Base-by-base conservation (phyloP, 768 basidiomycete genomes). In the Pilatotrama ljubarskyi region DNA sequence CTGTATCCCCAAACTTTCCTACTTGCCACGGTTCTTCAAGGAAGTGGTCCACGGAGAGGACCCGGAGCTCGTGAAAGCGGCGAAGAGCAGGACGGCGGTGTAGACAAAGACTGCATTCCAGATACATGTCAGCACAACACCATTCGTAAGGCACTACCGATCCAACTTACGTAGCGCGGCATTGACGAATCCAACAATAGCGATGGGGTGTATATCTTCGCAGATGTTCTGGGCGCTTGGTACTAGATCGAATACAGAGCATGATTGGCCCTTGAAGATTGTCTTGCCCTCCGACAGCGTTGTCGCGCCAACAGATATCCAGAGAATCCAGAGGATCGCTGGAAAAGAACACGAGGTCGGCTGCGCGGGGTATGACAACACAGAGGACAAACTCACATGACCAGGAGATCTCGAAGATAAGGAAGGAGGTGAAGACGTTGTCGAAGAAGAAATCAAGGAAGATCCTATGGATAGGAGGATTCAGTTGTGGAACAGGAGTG, bases 311-410 rank as follows among this genome's bases (percentile, higher is more conserved):
- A 51, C 50, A 32, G 51, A 51, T 15, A 58, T 51, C 50, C 49
- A 58, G 11, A 58, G 36, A 20, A 58, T 58, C 50, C 57, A 58
- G 3, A 58, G 15, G 9, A 58, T 51, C 10, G 51, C 57, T 58
- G 40, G 2, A 26, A 5, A 37, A 14, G 17, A n/a, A 9, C 18
- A 24, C 0, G 24, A 15, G 20, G 17, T 49, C 38, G 35, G 38
- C 17, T 18, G 3, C 5, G 13, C 18, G 13, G 8, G 13, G 2
- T 15, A 2, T 40, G 7, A 8, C 5, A 2, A 40, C 3, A 9
- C 7, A 6, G 20, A 0, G n/a, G 37, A 18, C 4, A 44, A 24
- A 46, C 57, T 35, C 35, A 58, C 57, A 52, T 1, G 40, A 40
- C 57, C 57, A 58, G 17, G 51, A 13, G 13, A 58, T 25, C 35